These are phyloP conservation scores for Betula pendula DNA, from an alignment of 306 rosid species.

Conservation along the genomic window DNA sequence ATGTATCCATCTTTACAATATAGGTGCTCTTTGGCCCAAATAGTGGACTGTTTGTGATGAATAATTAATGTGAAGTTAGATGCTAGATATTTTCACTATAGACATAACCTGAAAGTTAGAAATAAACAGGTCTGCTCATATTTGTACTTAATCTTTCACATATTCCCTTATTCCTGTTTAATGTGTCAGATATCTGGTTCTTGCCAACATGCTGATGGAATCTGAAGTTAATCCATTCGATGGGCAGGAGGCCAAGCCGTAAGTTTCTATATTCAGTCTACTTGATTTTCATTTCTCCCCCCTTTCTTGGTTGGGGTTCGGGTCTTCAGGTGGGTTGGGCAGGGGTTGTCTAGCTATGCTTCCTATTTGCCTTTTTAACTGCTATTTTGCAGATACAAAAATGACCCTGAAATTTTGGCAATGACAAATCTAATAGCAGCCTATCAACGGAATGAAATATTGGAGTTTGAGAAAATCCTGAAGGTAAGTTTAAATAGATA, in stretches of 20 bases:
- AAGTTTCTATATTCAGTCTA: constrained; percentile 19
- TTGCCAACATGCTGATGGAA: constrained; percentile 83
- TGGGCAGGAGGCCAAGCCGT: constrained; percentile 73
- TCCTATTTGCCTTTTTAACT: constrained; percentile 15
- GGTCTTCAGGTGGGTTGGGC: not conserved
- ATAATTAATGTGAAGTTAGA: not conserved
- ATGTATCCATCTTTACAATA: not conserved
- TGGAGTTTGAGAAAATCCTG: constrained; percentile 93
- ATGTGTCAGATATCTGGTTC: constrained; percentile 70
- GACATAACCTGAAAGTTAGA: not conserved
- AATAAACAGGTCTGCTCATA: constrained; percentile 7
- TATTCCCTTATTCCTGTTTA: constrained; percentile 15
- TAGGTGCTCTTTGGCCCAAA: not conserved
- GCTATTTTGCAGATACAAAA: constrained; percentile 71
- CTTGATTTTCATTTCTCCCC: constrained; percentile 28
- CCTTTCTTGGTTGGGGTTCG: constrained; percentile 2
- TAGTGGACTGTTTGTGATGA: constrained; percentile 1
- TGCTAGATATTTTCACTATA: not conserved
- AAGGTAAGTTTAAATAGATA: constrained; percentile 51
- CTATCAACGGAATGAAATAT: constrained; percentile 91
- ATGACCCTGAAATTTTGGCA: constrained; percentile 96
- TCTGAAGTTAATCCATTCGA: constrained; percentile 68
- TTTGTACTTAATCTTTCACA: constrained; percentile 5
- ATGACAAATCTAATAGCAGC: constrained; percentile 99
- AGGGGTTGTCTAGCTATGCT: not conserved